Evolutionary conservation across 306 rosid species (phyloP), one percentile per base, ranked within the genome.

Genomic region (Lathyrus tuberosus): DNA sequence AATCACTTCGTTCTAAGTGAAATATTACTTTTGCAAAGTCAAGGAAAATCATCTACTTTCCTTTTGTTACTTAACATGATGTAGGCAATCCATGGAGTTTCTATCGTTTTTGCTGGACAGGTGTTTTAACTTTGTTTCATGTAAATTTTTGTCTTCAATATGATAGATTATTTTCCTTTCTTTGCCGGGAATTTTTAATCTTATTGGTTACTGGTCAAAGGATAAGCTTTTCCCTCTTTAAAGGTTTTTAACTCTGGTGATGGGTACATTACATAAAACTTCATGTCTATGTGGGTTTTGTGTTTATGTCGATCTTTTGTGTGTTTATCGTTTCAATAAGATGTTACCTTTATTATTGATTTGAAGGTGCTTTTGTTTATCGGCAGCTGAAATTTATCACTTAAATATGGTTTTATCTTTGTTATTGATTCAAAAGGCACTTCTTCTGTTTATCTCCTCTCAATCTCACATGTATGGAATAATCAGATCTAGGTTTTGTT

Each of bases 311-410:
- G 31, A n/a, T 37, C 30, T 17, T 37, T 37, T 17, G 51, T 56
- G 40, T 69, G 51, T 62, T 38, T 38, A 38, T 37, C 5, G 3
- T 48, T 61, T 38, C 17, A 61, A 61, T 61, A 38, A 61, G 66
- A 64, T 14, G 52, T 40, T 28, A 28, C 40, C 33, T 22, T 54
- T 15, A 67, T 62, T 22, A 57, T 26, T 76, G 62, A 42, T 46
- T 63, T 15, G 15, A 62, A n/a, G 59, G 37, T 57, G 22, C 22
- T 65, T 30, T 41, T 71, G 61, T 48, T 69, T 30, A 72, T 79
- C 67, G 73, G 72, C 75, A 85, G 88, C 86, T 66, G 84, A 83
- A 74, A 17, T 18, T 46, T 49, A 49, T 8, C 13, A 10, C 6
- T 17, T 5, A 18, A 17, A 49, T 8, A 49, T 3, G 26, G 54